phyloP scores from a whole-genome alignment of 148 eudicot genomes.

The Heliamphora exappendiculata region DNA sequence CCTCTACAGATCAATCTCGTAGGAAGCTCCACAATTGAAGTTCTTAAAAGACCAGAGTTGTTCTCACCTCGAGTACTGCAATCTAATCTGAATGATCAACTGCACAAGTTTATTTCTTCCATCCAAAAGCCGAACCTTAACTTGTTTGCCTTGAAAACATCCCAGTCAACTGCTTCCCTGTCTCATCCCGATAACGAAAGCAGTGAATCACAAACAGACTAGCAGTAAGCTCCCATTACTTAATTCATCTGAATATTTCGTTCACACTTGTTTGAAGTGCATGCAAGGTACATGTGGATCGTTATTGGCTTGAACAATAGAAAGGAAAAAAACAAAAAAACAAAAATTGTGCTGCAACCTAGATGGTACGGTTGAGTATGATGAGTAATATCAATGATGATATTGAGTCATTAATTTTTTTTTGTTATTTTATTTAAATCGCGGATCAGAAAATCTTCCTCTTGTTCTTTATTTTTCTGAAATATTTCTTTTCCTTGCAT shows the following conservation, averaged over 20 bases:
- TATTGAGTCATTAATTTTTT: not conserved
- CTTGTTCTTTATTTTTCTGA: too few species aligned
- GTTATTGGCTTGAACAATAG: not conserved
- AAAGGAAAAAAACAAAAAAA: too few species aligned
- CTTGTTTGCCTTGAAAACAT: conserved; percentile 7
- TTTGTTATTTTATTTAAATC: too few species aligned
- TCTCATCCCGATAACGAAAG: conserved; percentile 1
- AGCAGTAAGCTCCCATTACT: not conserved
- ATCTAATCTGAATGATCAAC: conserved; percentile 28
- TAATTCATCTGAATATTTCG: not conserved
- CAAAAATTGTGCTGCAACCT: too few species aligned
- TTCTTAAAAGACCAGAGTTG: conserved; percentile 40
- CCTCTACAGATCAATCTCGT: conserved; percentile 31
- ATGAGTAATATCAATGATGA: not conserved
- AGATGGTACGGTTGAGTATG: too few species aligned
- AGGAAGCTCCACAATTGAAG: conserved; percentile 34
- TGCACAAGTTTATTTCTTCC: conserved; percentile 30
- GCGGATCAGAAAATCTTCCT: too few species aligned
- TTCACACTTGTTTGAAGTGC: not conserved
- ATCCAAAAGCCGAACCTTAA: conserved; percentile 26
- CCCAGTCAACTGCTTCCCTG: not conserved
- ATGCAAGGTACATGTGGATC: not conserved
- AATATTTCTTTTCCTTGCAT: not conserved
- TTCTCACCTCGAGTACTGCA: conserved; percentile 39
- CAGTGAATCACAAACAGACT: not conserved